Evolutionary conservation across 2,329 filamentous ascomycete genomes (phyloP).

Genomic region (Scedosporium apiospermum): DNA sequence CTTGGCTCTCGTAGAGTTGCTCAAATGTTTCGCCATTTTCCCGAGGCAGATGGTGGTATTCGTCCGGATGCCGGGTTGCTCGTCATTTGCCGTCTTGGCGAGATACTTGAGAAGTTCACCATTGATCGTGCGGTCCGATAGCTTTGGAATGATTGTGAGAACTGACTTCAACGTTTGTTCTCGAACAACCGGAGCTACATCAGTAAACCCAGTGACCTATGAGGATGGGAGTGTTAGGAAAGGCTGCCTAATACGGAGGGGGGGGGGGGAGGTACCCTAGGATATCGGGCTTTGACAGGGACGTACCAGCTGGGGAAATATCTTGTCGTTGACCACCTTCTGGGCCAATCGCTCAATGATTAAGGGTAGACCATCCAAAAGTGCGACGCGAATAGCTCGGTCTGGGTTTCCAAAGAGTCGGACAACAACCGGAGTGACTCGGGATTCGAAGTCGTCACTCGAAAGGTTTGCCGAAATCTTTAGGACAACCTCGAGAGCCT

Average conservation of each 20-base stretch:
- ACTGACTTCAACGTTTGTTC: slow-evolving; percentile 96
- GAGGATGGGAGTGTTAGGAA: slow-evolving; percentile 16
- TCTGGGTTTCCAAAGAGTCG: slow-evolving; percentile 86
- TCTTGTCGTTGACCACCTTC: slow-evolving; percentile 88
- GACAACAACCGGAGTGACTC: slow-evolving; percentile 77
- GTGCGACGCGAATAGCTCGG: slow-evolving; percentile 79
- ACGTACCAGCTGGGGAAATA: slow-evolving; percentile 82
- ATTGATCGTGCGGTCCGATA: slow-evolving; percentile 88
- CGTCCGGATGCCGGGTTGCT: slow-evolving; percentile 92
- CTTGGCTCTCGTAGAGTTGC: slow-evolving; percentile 69
- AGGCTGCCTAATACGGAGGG: background rate
- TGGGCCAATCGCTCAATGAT: slow-evolving; percentile 89
- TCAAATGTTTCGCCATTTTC: slow-evolving; percentile 87
- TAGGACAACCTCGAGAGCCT: slow-evolving; percentile 79
- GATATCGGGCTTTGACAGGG: background rate
- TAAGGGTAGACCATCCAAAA: slow-evolving; percentile 76
- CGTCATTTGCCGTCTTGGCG: slow-evolving; percentile 93
- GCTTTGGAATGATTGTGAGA: slow-evolving; percentile 73
- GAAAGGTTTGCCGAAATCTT: slow-evolving; percentile 83
- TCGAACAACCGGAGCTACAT: slow-evolving; percentile 79
- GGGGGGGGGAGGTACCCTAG: background rate
- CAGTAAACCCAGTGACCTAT: slow-evolving; percentile 87
- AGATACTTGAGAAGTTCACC: slow-evolving; percentile 84
- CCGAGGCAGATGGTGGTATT: slow-evolving; percentile 97
- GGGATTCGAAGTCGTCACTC: slow-evolving; percentile 79